phyloP scores from a whole-genome alignment of 108 stramenopile species.

The Stephanodiscus triporus region DNA sequence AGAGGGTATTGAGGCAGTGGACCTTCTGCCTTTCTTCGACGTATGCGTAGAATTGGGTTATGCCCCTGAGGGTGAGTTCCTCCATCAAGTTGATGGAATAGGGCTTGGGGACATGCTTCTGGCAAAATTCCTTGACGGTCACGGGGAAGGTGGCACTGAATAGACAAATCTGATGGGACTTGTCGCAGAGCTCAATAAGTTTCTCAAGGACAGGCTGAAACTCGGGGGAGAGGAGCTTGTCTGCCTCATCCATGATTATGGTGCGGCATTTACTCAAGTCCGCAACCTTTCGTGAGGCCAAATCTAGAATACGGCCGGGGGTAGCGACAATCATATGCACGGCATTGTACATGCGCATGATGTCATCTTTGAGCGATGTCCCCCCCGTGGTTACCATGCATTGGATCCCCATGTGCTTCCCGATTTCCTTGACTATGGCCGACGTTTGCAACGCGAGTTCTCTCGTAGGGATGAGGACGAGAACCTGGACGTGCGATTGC shows the following conservation, averaged over 20 bases:
- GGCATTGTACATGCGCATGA: constrained; percentile 97
- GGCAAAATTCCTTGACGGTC: constrained; percentile 95
- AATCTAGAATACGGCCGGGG: constrained; percentile 97
- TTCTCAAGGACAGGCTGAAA: constrained; percentile 97
- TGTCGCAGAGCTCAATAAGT: constrained; percentile 85
- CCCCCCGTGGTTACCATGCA: constrained; percentile 99
- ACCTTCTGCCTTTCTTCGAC: constrained; percentile 99
- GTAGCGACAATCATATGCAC: constrained; percentile 97
- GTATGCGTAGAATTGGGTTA: constrained; percentile 98
- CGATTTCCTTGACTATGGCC: constrained; percentile 97
- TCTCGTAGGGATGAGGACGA: constrained; percentile 97
- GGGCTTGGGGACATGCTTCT: constrained; percentile 91
- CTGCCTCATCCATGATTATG: constrained; percentile 98
- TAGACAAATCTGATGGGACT: constrained; percentile 95
- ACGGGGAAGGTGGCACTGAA: constrained; percentile 99
- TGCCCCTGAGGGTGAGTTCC: constrained; percentile 98
- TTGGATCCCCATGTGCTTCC: constrained; percentile 97
- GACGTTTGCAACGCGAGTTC: constrained; percentile 99
- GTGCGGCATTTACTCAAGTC: constrained; percentile 93
- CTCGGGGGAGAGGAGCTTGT: constrained; percentile 96
- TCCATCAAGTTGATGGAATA: constrained; percentile 99
- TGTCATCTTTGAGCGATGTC: constrained; percentile 97
- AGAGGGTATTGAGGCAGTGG: constrained; percentile 98
- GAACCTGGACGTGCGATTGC: constrained; percentile 87
- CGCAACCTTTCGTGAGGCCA: constrained; percentile 95